phyloP scores from a whole-genome alignment of 352 stramenopile genomes.

The Heterotrichella gracilis region DNA sequence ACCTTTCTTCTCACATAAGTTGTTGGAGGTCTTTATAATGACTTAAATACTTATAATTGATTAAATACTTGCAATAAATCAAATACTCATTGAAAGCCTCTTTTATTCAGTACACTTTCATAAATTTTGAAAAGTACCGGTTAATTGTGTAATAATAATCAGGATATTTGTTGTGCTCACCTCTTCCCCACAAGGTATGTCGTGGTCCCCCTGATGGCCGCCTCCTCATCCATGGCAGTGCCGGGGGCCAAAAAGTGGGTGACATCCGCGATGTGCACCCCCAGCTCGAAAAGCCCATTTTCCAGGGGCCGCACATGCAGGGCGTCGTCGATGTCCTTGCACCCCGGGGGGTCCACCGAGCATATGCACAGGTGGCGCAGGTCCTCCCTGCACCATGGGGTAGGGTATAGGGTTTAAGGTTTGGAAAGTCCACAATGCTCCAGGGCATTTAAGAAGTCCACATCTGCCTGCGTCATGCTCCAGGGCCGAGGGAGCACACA shows the following conservation, averaged over 20 bases:
- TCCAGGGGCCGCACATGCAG: constrained; percentile 36
- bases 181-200: constrained; percentile 21
- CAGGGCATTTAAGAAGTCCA: no score
- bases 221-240: constrained; percentile 66
- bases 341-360: constrained; percentile 46
- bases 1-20: no score
- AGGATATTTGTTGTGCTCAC: not conserved
- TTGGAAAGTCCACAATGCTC: no score
- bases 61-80: no score
- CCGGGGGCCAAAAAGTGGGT: constrained; percentile 78
- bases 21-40: no score
- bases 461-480: constrained; percentile 62
- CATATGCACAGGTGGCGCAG: constrained; percentile 57
- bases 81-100: no score
- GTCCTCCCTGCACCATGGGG: constrained; percentile 50
- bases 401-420: no score
- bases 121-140: not conserved
- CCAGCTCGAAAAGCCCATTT: constrained; percentile 34
- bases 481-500: constrained; percentile 61
- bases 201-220: constrained; percentile 30
- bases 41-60: no score
- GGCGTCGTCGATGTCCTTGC: constrained; percentile 93
- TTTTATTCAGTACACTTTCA: no score
- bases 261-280: constrained; percentile 94
- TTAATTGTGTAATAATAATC: not conserved